Base-by-base conservation (phyloP, 805 yeast species). In the Saccharomycopsis capsularis region DNA sequence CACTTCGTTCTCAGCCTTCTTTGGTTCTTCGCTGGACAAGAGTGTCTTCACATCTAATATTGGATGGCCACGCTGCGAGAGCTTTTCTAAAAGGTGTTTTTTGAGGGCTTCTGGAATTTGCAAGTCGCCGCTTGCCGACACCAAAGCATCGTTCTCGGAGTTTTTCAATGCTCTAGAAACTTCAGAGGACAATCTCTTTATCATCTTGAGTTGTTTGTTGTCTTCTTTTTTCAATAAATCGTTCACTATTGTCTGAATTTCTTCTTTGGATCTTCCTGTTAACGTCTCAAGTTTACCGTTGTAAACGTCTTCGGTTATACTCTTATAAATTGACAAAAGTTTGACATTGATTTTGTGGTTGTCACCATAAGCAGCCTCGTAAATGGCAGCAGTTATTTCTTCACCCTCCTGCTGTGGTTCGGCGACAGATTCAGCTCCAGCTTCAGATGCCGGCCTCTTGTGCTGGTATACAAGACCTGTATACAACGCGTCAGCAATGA, bases 381-480 rank as follows among this genome's bases (percentile, higher is more conserved):
- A 51, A 27, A 46, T 55, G 48, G 35, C 46, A 41, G 51, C 29
- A 13, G 44, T 40, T 27, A 62, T 58, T 16, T 44, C 48, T 29
- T 53, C 44, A 15, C 57, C 55, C 11, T 54, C 61, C n/a, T 56
- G 62, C 34, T 60, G 65, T 2, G 46, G 48, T 53, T 57, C 43
- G 57, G 53, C 43, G 16, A 59, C 59, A 19, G 68, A 66, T 43
- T 55, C 29, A 55, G 44, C 39, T 48, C 50, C 29, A 52, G 48
- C 48, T 27, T 57, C 50, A 55, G 45, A 53, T 48, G 38, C 48
- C 56, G 21, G 62, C 53, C 27, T 46, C 41, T 56, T 60, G 25
- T 66, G 60, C 24, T 58, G 50, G 9, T 72, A 70, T 52, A 68
- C 56, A 25, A 62, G 56, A 19, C 47, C 56, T 40, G 56, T 53